Percentiles rank a stretch among this genome's conserved stretches.
Conservation (phyloP, 257 asterid genomes). For the Solanum ahanhuiri region DNA sequence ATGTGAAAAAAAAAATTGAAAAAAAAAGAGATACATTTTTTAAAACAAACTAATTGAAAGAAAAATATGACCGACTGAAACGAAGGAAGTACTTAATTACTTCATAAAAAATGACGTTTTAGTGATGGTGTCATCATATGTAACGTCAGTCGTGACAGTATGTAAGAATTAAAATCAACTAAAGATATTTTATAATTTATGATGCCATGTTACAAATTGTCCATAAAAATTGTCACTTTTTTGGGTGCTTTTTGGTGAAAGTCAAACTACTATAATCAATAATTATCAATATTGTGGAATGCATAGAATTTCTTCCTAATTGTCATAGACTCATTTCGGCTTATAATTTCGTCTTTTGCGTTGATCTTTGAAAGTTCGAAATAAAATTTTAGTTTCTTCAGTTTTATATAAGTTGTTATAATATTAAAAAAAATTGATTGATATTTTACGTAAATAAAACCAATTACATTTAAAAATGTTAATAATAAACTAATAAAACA, state of each 20-base stretch:
- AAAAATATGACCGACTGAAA: no score
- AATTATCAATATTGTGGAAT: neutral
- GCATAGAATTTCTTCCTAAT: neutral
- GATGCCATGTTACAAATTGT: neutral
- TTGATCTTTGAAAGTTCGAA: neutral
- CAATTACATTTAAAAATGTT: no score
- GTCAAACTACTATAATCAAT: neutral
- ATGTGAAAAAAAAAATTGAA: neutral
- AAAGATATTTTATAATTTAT: neutral
- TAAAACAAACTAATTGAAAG: no score
- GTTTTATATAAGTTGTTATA: no score
- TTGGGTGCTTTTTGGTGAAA: neutral
- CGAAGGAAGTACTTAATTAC: neutral
- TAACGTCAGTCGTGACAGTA: neutral
- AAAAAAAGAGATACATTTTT: no score
- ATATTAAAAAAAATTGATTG: no score
- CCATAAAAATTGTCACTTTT: neutral
- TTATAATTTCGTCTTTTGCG: neutral
- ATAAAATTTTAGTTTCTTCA: no score
- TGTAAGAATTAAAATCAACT: neutral
- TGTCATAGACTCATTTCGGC: neutral
- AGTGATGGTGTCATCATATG: neutral
- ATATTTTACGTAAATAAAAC: no score
- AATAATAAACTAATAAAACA: no score
- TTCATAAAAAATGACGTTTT: neutral